These are phyloP conservation scores for Ensete ventricosum DNA, from an alignment of 176 grass and related monocot genomes.

Conservation along the genomic window DNA sequence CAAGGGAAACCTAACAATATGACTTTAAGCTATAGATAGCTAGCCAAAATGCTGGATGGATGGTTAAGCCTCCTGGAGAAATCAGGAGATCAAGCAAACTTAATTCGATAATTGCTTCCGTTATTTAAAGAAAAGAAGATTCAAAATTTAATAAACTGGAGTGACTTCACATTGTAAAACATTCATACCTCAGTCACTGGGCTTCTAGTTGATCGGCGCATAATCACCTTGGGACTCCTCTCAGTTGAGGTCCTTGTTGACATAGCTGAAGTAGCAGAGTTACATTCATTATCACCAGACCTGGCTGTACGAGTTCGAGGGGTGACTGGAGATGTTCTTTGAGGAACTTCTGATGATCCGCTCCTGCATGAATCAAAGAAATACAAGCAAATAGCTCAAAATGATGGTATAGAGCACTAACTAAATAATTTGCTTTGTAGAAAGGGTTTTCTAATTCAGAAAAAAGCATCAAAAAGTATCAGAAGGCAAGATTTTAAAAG, in stretches of 20 bases:
- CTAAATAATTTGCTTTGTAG: background rate
- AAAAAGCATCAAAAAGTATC: too few relatives aligned
- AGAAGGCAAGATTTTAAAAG: too few relatives aligned
- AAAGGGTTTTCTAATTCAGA: too few relatives aligned
- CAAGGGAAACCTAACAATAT: background rate
- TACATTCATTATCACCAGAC: constrained; percentile 66
- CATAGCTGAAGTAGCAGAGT: constrained; percentile 42
- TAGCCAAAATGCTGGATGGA: background rate
- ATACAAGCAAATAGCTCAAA: background rate
- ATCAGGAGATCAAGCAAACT: background rate
- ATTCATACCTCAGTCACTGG: constrained; percentile 66
- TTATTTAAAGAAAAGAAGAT: background rate
- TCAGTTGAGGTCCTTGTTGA: constrained; percentile 56
- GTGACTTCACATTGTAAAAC: background rate
- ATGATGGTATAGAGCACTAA: background rate
- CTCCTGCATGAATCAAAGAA: constrained; percentile 31
- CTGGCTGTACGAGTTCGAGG: constrained; percentile 57
- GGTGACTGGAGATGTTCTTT: constrained; percentile 63
- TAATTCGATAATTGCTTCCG: background rate
- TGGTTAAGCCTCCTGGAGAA: background rate
- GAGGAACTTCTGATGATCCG: constrained; percentile 52
- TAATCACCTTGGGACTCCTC: constrained; percentile 71
- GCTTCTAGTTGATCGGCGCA: constrained; percentile 74
- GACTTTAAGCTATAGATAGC: background rate
- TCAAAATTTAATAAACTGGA: background rate